Evolutionary conservation across 129 eudicot species (phyloP).

Genomic region (carrot (Daucus carota)): DNA sequence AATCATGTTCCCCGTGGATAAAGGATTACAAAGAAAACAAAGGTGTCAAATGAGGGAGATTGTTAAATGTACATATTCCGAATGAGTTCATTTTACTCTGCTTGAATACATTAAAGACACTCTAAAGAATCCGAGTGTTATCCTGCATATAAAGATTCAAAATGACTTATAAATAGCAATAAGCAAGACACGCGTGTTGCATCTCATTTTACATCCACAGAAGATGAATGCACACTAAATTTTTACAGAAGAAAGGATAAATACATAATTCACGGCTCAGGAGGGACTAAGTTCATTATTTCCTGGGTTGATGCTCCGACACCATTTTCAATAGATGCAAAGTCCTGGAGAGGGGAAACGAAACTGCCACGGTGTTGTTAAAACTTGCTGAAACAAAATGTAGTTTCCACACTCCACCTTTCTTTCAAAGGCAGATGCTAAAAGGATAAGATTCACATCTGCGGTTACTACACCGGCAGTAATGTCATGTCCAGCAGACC

Average conservation of each 20-base stretch:
- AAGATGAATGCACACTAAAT: not conserved
- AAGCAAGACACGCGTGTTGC: not conserved
- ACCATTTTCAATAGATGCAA: no score
- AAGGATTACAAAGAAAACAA: no score
- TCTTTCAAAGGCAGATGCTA: not conserved
- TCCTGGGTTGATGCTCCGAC: not conserved
- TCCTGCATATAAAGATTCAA: not conserved
- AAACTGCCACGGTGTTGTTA: no score
- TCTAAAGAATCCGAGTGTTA: no score
- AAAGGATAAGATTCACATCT: not conserved
- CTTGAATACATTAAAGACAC: no score
- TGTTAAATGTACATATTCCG: no score
- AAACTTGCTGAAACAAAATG: no score
- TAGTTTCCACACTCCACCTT: not conserved
- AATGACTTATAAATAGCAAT: not conserved
- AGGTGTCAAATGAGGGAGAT: not conserved
- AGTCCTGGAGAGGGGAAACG: no score
- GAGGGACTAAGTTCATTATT: not conserved
- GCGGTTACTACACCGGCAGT: not conserved
- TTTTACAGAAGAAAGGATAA: not conserved
- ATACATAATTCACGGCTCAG: not conserved
- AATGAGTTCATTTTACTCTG: not conserved
- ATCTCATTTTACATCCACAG: not conserved
- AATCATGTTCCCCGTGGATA: not conserved
- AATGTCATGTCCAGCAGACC: not conserved